phyloP scores from a whole-genome alignment of 2,329 filamentous ascomycete species.

The Ascocoryne sarcoides region DNA sequence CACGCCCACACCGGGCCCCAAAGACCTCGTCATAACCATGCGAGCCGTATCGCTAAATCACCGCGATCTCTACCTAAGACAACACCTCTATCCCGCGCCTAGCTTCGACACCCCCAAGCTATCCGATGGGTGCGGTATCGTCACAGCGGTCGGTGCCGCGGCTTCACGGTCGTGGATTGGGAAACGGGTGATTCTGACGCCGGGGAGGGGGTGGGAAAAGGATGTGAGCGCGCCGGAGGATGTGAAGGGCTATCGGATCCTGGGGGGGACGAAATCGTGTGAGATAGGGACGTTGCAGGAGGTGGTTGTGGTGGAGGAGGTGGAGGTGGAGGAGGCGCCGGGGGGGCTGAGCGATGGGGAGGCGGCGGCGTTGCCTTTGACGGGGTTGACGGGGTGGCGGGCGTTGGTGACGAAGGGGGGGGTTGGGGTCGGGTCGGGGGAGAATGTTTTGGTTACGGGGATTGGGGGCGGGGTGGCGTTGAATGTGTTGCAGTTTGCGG shows the following conservation, averaged over 20 bases:
- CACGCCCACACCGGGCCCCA: constrained; percentile 52
- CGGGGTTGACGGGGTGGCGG: constrained; percentile 81
- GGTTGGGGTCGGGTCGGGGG: constrained; percentile 47
- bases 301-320: constrained; percentile 57
- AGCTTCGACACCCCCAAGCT: constrained; percentile 72
- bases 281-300: constrained; percentile 67
- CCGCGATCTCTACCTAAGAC: constrained; percentile 88
- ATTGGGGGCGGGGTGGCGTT: constrained; percentile 90
- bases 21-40: constrained; percentile 67
- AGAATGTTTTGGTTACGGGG: constrained; percentile 78
- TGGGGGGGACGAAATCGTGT: constrained; percentile 59
- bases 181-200: constrained; percentile 70
- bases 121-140: constrained; percentile 72
- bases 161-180: constrained; percentile 43
- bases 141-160: constrained; percentile 53
- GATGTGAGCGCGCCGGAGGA: constrained; percentile 67
- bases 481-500: constrained; percentile 70
- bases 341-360: constrained; percentile 62
- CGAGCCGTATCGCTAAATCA: constrained; percentile 83
- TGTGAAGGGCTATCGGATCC: constrained; percentile 48
- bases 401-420: constrained; percentile 72
- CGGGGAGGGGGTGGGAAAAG: constrained; percentile 67
- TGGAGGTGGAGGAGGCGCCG: constrained; percentile 70
- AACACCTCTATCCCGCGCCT: constrained; percentile 81
- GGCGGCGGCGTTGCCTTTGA: constrained; percentile 75